Percentiles rank a stretch among this genome's conserved stretches.
These are phyloP conservation scores for Plasmodium vinckei DNA, from an alignment of 169 alveolate species.

Conservation along the genomic window DNA sequence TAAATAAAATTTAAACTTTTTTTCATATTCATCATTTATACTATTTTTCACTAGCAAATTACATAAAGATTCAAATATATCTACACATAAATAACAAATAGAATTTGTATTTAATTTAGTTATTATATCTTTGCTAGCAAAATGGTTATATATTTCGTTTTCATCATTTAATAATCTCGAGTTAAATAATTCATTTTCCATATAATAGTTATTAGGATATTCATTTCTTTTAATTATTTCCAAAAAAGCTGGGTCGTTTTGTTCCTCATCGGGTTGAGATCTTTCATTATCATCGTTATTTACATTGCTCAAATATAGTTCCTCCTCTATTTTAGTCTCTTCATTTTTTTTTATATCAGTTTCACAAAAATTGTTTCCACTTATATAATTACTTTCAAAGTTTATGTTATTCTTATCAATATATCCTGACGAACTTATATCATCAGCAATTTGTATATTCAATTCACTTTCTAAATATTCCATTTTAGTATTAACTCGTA, in stretches of 20 bases:
- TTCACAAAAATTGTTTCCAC: neutral
- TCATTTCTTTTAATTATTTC: neutral
- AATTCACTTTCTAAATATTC: no score
- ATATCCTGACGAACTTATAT: neutral
- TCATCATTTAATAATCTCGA: neutral
- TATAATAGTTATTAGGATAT: neutral
- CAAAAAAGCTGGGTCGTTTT: neutral
- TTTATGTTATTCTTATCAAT: neutral
- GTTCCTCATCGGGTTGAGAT: neutral
- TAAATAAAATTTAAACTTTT: constrained; percentile 24
- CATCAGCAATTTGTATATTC: no score
- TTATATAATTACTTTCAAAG: neutral
- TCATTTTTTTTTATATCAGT: neutral
- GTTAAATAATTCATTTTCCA: neutral
- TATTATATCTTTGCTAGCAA: constrained; percentile 7
- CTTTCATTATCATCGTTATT: neutral
- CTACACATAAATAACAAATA: constrained; percentile 43
- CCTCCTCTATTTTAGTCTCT: neutral
- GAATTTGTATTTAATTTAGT: constrained; percentile 11
- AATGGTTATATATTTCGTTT: constrained; percentile 1
- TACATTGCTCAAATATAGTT: neutral
- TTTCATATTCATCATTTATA: constrained; percentile 33
- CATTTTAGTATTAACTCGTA: neutral
- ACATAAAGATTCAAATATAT: constrained; percentile 49
- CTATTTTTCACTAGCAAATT: constrained; percentile 34